Percentiles rank a stretch among this genome's conserved stretches.
These are phyloP conservation scores for Phtheirospermum japonicum DNA, from an alignment of 257 asterid species.

Conservation along the genomic window DNA sequence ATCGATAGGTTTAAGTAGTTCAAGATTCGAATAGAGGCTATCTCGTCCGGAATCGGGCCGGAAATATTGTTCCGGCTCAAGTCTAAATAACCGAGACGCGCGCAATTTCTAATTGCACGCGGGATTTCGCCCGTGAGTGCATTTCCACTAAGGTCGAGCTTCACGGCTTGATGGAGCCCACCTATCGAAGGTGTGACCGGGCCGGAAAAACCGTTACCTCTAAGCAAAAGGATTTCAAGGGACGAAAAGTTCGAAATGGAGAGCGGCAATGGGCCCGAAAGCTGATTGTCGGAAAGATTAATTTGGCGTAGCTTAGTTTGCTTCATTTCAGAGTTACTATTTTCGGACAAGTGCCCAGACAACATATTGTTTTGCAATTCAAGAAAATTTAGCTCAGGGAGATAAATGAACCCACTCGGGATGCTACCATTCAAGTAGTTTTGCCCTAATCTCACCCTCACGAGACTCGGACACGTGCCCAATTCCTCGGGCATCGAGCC, in stretches of 20 bases:
- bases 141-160: constrained; percentile 57
- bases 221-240: constrained; percentile 50
- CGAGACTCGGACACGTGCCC: constrained; percentile 61
- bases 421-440: constrained; percentile 71
- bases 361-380: constrained; percentile 64
- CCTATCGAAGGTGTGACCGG: constrained; percentile 66
- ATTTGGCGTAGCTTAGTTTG: constrained; percentile 46
- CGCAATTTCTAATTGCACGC: constrained; percentile 50
- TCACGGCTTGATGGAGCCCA: constrained; percentile 51
- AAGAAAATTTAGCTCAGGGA: constrained; percentile 62
- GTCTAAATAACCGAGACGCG: constrained; percentile 58
- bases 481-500: constrained; percentile 62
- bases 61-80: constrained; percentile 65
- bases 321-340: constrained; percentile 29
- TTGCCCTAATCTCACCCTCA: constrained; percentile 68
- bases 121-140: constrained; percentile 60
- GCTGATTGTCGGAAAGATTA: constrained; percentile 59
- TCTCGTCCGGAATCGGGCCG: constrained; percentile 55
- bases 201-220: constrained; percentile 64
- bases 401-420: constrained; percentile 62
- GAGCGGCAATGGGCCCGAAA: constrained; percentile 54
- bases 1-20: constrained; percentile 65
- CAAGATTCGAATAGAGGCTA: constrained; percentile 53
- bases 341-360: constrained; percentile 56
- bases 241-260: constrained; percentile 56